phyloP scores from a whole-genome alignment of 495 filamentous ascomycete species.

The Darksidea phi region DNA sequence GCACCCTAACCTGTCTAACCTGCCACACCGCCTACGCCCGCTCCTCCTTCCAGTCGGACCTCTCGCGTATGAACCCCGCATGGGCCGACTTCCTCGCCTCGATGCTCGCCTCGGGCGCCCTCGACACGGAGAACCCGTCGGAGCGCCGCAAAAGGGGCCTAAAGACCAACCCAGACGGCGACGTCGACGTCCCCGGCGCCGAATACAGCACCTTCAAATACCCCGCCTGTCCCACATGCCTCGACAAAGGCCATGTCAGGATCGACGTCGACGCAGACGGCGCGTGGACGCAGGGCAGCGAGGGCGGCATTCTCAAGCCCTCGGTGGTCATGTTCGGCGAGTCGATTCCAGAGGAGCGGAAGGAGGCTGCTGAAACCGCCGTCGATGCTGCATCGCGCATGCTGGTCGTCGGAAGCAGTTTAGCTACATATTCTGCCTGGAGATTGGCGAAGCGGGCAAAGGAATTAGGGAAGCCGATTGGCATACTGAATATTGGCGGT shows the following conservation, averaged over 20 bases:
- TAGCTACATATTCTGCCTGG: conserved; percentile 96
- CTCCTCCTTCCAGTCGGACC: conserved; percentile 68
- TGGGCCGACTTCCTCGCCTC: conserved; percentile 78
- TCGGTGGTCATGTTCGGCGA: conserved; percentile 96
- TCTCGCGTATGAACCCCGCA: conserved; percentile 76
- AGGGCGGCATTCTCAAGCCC: conserved; percentile 81
- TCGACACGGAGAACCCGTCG: conserved; percentile 72
- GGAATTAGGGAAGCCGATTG: conserved; percentile 79
- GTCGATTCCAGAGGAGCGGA: conserved; percentile 66
- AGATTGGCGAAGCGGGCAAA: conserved; percentile 79
- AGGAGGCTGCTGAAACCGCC: conserved; percentile 71
- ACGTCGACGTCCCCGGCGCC: conserved; percentile 85
- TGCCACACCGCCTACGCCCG: conserved; percentile 54
- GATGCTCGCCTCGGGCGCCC: conserved; percentile 67
- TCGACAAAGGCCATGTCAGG: conserved; percentile 50
- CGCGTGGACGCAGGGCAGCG: conserved; percentile 68
- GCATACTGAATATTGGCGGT: conserved; percentile 45
- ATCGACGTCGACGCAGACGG: conserved; percentile 79
- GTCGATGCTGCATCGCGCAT: conserved; percentile 72
- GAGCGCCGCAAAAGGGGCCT: conserved; percentile 67
- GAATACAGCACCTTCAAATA: conserved; percentile 89
- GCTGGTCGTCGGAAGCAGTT: conserved; percentile 79
- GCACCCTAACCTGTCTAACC: conserved; percentile 76
- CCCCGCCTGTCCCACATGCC: conserved; percentile 80
- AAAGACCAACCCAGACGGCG: conserved; percentile 88